These are phyloP conservation scores for Xylaria polymorpha DNA, from an alignment of 2,329 filamentous ascomycete species.

Conservation along the genomic window DNA sequence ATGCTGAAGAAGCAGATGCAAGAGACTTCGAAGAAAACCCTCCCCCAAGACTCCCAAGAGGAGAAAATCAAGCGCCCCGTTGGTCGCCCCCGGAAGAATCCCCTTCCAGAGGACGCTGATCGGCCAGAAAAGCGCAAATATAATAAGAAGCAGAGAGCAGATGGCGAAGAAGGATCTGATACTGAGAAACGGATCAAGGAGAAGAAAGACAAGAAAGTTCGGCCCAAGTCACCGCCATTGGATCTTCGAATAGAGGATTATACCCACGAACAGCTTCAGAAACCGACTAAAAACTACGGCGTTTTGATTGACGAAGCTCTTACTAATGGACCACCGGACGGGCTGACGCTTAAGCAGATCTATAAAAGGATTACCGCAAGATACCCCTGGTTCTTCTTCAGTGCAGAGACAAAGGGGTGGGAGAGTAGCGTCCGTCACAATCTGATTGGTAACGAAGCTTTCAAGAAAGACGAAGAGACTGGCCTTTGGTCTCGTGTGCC, in stretches of 20 bases:
- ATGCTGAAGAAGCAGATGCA: constrained; percentile 69
- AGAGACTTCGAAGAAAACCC: constrained; percentile 64
- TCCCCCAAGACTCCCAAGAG: constrained; percentile 59
- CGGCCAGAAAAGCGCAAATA: constrained; percentile 73
- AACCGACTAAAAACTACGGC: constrained; percentile 72
- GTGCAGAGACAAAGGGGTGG: constrained; percentile 72
- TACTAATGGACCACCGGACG: constrained; percentile 63
- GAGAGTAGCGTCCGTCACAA: constrained; percentile 74
- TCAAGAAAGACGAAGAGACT: constrained; percentile 67
- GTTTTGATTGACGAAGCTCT: constrained; percentile 71
- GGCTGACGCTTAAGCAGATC: constrained; percentile 70
- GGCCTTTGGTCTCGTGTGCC: constrained; percentile 68
- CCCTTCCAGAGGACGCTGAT: constrained; percentile 67
- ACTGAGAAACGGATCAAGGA: constrained; percentile 66
- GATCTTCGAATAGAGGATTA: constrained; percentile 67
- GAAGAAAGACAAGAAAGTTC: constrained; percentile 69
- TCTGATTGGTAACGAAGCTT: constrained; percentile 70
- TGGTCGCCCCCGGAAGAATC: constrained; percentile 72
- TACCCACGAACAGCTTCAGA: constrained; percentile 68
- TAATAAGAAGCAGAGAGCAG: constrained; percentile 70
- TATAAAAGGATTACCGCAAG: constrained; percentile 70
- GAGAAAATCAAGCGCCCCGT: constrained; percentile 72
- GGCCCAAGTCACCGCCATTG: constrained; percentile 70
- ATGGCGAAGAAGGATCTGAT: constrained; percentile 66
- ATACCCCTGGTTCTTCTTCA: constrained; percentile 71